Evolutionary conservation across 2,329 filamentous ascomycete species (phyloP).

Genomic region (Colletotrichum tofieldiae): DNA sequence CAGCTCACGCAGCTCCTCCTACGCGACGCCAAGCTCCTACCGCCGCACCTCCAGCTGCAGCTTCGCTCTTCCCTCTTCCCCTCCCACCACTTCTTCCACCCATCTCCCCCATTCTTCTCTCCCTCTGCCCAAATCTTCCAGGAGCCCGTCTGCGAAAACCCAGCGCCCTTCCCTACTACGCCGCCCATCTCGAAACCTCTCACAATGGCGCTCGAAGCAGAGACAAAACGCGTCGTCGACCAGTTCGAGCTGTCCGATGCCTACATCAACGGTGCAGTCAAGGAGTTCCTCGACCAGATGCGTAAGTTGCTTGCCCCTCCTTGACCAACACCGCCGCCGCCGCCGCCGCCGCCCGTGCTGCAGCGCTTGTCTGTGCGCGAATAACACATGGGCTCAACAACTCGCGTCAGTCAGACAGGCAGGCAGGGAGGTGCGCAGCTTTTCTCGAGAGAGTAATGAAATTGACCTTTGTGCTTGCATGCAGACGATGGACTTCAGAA

Average conservation of each 20-base stretch:
- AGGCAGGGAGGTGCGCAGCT: neutral
- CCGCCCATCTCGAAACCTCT: slow-evolving; percentile 69
- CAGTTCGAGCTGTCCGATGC: slow-evolving; percentile 89
- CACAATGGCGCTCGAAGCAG: slow-evolving; percentile 75
- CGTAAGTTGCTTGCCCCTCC: slow-evolving; percentile 59
- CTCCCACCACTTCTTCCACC: slow-evolving; percentile 49
- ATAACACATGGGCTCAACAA: slow-evolving; percentile 27
- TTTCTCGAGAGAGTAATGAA: neutral
- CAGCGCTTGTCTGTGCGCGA: slow-evolving; percentile 17
- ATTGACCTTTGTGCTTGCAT: slow-evolving; percentile 19
- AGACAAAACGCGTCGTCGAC: slow-evolving; percentile 84
- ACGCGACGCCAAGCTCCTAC: slow-evolving; percentile 61
- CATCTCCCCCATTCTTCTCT: slow-evolving; percentile 55
- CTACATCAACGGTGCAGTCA: slow-evolving; percentile 84
- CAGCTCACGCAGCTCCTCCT: slow-evolving; percentile 70
- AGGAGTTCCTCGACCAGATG: slow-evolving; percentile 91
- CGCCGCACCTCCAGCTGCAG: slow-evolving; percentile 45
- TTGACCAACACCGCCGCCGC: neutral
- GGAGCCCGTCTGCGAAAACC: slow-evolving; percentile 69
- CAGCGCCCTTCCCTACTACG: slow-evolving; percentile 67
- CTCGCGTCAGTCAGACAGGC: neutral
- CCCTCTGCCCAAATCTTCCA: slow-evolving; percentile 58
- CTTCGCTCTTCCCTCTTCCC: slow-evolving; percentile 48
- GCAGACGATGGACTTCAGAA: slow-evolving; percentile 85
- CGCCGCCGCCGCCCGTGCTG: neutral